Evolutionary conservation across 176 grass and related monocot genomes (phyloP), one percentile per base, ranked within the genome.

Genomic region (Oryza coarctata): DNA sequence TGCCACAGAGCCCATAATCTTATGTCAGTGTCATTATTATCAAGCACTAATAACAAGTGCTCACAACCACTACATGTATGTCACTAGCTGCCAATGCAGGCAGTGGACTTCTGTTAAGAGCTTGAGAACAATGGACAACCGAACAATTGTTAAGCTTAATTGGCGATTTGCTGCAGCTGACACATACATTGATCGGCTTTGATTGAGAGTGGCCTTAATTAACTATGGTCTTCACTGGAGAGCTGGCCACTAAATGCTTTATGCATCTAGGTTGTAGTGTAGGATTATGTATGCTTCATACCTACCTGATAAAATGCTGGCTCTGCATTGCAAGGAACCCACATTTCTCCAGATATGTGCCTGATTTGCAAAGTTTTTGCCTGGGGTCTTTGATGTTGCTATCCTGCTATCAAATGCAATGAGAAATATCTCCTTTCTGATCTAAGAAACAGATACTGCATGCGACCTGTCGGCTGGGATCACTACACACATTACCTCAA

Each of bases 261-360:
- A 57, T 78, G 67, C 13, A 58, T 63, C 70, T 84, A 26, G 31
- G 15, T 4, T 17, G 45, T 18, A 49, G 50, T 73, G 52, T n/a
- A 57, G 12, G 41, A 34, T 6, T 68, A 33, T 33, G 32, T 45
- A 73, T 27, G 58, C 62, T 78, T 12, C 68, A 62, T 58, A 73
- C 33, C 47, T 25, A 62, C 62, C 41, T 62, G 82, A 32, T 63
- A 85, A 70, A 84, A 79, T 75, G 44, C 11, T 68, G 45, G 75
- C 60, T 69, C n/a, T 76, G 50, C 50, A 7, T 14, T 55, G 50
- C 34, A 60, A 55, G 34, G 31, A 63, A 15, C 64, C 36, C 68
- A 69, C 25, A 36, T 25, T 25, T 66, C 60, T 50, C 38, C 41
- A 82, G 79, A 82, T 77, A 50, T 71, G 65, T 71, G 55, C 23